These are phyloP conservation scores for Metrosideros polymorpha DNA, from an alignment of 441 rosid species.

Conservation along the genomic window DNA sequence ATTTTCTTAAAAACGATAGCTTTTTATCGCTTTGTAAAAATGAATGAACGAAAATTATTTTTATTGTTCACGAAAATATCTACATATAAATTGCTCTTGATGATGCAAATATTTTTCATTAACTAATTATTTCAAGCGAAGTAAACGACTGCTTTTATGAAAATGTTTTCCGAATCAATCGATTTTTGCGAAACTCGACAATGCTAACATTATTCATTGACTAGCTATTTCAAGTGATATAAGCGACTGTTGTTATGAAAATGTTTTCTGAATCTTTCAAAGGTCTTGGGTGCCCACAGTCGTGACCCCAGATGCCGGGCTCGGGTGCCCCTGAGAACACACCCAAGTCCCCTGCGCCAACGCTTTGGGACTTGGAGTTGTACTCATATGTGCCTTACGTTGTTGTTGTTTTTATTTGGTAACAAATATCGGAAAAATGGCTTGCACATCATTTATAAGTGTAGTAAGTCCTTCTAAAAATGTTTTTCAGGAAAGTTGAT, in stretches of 20 bases:
- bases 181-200: rapidly evolving
- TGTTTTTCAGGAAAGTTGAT: too few relatives aligned
- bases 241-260: too few relatives aligned
- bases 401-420: too few relatives aligned
- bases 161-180: rapidly evolving
- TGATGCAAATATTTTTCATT: rapidly evolving
- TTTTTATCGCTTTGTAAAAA: background rate
- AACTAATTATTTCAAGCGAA: rapidly evolving
- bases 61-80: background rate
- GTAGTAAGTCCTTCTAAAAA: too few relatives aligned
- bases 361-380: background rate
- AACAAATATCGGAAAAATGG: rapidly evolving
- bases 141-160: too few relatives aligned
- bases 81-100: rapidly evolving
- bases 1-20: background rate
- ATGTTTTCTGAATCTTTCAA: too few relatives aligned
- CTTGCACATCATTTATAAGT: background rate
- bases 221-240: too few relatives aligned
- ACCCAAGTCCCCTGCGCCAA: too few relatives aligned
- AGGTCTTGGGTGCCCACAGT: rapidly evolving
- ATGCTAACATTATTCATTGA: too few relatives aligned
- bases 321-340: too few relatives aligned
- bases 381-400: background rate
- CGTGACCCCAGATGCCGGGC: rapidly evolving
- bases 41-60: background rate